A percentile compares a stretch with the other conserved stretches of the same genome.
These are phyloP conservation scores for Protostelium mycophagum DNA, from an alignment of 78 protist species.

Conservation along the genomic window DNA sequence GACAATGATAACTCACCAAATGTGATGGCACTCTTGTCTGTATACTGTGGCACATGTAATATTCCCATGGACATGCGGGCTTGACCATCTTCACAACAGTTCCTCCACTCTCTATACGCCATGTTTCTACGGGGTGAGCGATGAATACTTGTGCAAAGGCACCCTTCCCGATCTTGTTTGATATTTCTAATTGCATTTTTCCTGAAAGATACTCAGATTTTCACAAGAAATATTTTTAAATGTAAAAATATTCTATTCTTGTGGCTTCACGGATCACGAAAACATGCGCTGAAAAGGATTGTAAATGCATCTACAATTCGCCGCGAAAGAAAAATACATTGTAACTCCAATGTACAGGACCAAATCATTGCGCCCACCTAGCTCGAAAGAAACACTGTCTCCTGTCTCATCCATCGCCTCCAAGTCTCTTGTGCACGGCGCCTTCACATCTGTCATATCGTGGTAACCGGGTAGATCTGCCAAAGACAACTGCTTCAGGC, in stretches of 20 bases:
- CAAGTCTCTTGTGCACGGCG: not conserved
- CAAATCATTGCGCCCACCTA: no score
- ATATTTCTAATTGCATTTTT: not conserved
- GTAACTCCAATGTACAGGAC: no score
- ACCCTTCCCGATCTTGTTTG: not conserved
- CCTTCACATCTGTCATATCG: not conserved
- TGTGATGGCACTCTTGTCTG: not conserved
- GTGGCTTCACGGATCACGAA: no score
- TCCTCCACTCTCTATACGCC: no score
- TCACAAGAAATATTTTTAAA: not conserved
- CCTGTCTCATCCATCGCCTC: not conserved
- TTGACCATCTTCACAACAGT: not conserved
- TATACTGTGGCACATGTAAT: not conserved
- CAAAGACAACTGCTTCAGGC: not conserved
- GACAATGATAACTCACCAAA: not conserved
- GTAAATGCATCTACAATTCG: no score
- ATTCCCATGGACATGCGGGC: not conserved
- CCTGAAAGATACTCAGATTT: not conserved
- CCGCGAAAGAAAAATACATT: no score
- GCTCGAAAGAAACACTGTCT: not conserved
- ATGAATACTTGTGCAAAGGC: not conserved
- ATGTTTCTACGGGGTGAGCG: not conserved
- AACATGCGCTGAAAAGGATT: no score
- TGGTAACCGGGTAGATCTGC: not conserved
- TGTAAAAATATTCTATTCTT: no score